Evolutionary conservation across 2,329 filamentous ascomycete genomes (phyloP), one percentile per base, ranked within the genome.

Genomic region (Exophiala bonariae): DNA sequence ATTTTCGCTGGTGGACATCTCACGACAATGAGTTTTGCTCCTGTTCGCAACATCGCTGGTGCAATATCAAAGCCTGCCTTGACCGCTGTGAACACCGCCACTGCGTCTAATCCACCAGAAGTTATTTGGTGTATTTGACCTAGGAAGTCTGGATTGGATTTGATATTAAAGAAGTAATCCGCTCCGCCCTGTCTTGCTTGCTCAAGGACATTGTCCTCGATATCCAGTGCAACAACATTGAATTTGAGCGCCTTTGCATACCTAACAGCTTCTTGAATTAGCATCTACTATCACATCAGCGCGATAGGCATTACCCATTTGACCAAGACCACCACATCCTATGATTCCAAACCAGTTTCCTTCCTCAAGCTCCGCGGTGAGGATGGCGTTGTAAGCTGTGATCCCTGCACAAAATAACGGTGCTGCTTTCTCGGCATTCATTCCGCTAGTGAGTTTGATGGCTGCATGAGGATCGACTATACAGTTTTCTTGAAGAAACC

Each of bases 171-270:
- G 2, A 32, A 9, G 19, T 26, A 13, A 22, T 72, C 69, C 17
- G 70, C 70, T 28, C 71, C 68, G 14, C 67, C 63, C 23, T 64
- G 63, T 41, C 61, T 68, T 7, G 65, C 62, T 49, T 67, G 63
- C 16, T 65, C 61, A 1, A 74, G 66, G 42, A 69, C 69, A 2
- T 61, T 60, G 42, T 75, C 67, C 38, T 69, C 70, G 36, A 45
- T 45, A 20, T 39, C 42, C 10, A 45, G 18, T 13, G 33, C 42
- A 16, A 45, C 26, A 7, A 39, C 17, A 6, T 16, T n/a, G 2
- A 39, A 17, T 3, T 31, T 55, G 36, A 59, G 31, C 1, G 55
- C 55, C 33, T 60, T 61, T 3, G 56, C 56, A 44, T 71, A 60
- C 35, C 59, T 57, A 11, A 57, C 47, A 2, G 52, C 35, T 37